Base-by-base conservation (phyloP, 306 rosid species). In the Cercis canadensis region DNA sequence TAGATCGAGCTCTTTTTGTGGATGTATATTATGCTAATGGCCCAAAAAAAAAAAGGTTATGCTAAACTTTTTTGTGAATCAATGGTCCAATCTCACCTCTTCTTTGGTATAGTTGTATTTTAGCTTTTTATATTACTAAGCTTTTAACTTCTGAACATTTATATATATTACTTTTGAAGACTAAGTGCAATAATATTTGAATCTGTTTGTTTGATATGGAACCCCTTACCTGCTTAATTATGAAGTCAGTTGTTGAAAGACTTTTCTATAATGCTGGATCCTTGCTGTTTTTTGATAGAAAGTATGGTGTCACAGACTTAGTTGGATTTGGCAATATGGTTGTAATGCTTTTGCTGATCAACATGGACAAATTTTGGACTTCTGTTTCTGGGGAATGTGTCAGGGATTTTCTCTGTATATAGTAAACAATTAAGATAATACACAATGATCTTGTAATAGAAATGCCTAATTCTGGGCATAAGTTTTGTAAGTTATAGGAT, bases 1-100 rank as follows among this genome's bases (percentile, higher is more conserved):
- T 62, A 67, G 57, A 50, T 62, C 40, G 64, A 61, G 44, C 62
- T 9, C 16, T 60, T 32, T 8, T n/a, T 8, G n/a, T 17, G n/a
- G 21, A 37, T 12, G 37, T 6, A 18, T 24, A 24, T 24, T 24
- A 46, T 11, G 24, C n/a, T n/a, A n/a, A n/a, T n/a, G n/a, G n/a
- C n/a, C n/a, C n/a, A n/a, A n/a, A n/a, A n/a, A n/a, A n/a, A n/a
- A n/a, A n/a, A n/a, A n/a, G n/a, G n/a, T 58, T 32, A 18, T 57
- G 16, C 8, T 45, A 24, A 24, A 24, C n/a, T n/a, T n/a, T n/a
- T n/a, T n/a, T n/a, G n/a, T n/a, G n/a, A n/a, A n/a, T n/a, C n/a
- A n/a, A n/a, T n/a, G n/a, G n/a, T n/a, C n/a, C n/a, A n/a, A n/a
- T n/a, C n/a, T n/a, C n/a, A n/a, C n/a, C n/a, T n/a, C n/a, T n/a